phyloP scores from a whole-genome alignment of 2,329 filamentous ascomycete genomes.

The Alternaria arborescens region DNA sequence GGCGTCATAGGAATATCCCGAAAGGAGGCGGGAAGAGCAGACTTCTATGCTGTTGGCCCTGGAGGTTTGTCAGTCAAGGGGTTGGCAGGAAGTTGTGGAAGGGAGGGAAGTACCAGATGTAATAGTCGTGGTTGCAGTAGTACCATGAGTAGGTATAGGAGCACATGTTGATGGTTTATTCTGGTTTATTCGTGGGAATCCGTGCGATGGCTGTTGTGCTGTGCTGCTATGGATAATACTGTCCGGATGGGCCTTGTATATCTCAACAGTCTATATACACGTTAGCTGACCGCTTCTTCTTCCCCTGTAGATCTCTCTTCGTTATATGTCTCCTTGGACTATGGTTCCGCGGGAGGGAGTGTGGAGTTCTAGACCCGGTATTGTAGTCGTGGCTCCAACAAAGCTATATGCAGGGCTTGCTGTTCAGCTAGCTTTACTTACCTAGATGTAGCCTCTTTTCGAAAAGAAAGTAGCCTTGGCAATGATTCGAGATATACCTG shows the following conservation, averaged over 20 bases:
- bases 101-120: conserved; percentile 50
- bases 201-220: background rate
- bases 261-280: conserved; percentile 2
- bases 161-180: conserved; percentile 49
- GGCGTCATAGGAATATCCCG: conserved; percentile 58
- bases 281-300: conserved; percentile 18
- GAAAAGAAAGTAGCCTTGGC: background rate
- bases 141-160: conserved; percentile 59
- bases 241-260: background rate
- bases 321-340: background rate
- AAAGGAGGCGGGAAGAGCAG: conserved; percentile 56
- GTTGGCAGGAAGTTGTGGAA: background rate
- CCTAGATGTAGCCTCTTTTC: background rate
- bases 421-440: background rate
- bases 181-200: background rate
- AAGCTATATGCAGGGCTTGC: background rate
- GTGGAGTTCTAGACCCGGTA: background rate
- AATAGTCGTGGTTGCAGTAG: conserved; percentile 60
- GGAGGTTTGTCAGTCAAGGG: background rate
- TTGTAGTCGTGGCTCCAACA: conserved; percentile 3
- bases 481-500: background rate
- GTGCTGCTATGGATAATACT: background rate
- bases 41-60: conserved; percentile 56
- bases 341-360: background rate
- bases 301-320: conserved; percentile 2